Evolutionary conservation across 108 stramenopile species (phyloP), one percentile per base, ranked within the genome.

Genomic region (Cyclotella choctawhatcheeana): DNA sequence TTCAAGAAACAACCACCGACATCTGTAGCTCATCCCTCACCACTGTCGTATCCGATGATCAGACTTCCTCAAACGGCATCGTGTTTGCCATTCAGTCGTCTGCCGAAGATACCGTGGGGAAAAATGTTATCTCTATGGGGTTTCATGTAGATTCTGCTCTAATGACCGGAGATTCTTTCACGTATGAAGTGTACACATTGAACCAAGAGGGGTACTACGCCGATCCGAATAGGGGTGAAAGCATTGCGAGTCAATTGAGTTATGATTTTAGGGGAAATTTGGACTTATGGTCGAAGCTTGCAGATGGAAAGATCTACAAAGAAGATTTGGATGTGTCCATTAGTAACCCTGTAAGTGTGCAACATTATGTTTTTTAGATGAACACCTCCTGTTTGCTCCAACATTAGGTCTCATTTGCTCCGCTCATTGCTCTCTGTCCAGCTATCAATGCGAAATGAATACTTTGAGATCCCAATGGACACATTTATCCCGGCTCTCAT

Each of bases 211-310:
- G 66, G 6, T 68, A 62, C 33, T 76, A 67, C 37, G 66, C 74
- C 16, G 59, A 67, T 53, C 74, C 74, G 12, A 27, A 32, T 26
- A 55, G 74, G 35, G 29, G 55, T 24, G 47, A 55, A 25, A 26
- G 17, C 0, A 0, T 45, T 3, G 20, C 16, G 17, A 5, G 20
- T 29, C 1, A 2, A 2, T 22, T 71, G 43, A 8, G 35, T 47
- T 76, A 47, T 44, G 74, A 76, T 61, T 68, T 68, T 35, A 66
- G 74, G 10, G 74, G 74, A 6, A 18, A 47, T 10, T 62, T 76
- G 26, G 51, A 52, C 22, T 0, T 33, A 29, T 74, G 73, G 73
- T 56, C 45, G 26, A 24, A 22, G 60, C 30, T 76, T 35, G 26
- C 40, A 18, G 12, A 0, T 1, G 74, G 74, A 8, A 59, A 48